phyloP scores from a whole-genome alignment of 345 rosid species.

The Linum tenue region DNA sequence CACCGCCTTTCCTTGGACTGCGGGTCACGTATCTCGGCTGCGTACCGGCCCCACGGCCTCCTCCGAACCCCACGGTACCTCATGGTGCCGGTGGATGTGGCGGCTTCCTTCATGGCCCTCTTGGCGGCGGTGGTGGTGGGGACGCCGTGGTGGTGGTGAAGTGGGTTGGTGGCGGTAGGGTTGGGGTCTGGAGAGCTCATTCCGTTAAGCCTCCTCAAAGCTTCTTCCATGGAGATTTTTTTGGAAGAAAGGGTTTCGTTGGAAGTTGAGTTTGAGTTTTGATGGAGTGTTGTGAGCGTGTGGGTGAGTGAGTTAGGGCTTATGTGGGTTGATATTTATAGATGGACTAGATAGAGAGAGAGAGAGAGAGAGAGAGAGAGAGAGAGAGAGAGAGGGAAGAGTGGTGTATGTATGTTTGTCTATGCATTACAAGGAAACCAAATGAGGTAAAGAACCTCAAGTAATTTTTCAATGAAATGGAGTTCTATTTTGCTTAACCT shows the following conservation, averaged over 20 bases:
- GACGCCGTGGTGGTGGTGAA: constrained; percentile 10
- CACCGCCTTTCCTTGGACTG: constrained; percentile 79
- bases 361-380: background rate
- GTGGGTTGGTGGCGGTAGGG: constrained; percentile 5
- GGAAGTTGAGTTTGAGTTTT: background rate
- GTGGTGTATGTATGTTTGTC: too few relatives aligned
- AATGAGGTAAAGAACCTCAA: too few relatives aligned
- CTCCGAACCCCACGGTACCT: constrained; percentile 95
- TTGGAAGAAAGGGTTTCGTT: background rate
- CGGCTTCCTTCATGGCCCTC: constrained; percentile 25
- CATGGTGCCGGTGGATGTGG: constrained; percentile 21
- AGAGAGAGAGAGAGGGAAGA: background rate
- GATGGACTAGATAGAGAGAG: background rate
- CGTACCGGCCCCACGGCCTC: constrained; percentile 97
- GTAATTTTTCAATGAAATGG: too few relatives aligned
- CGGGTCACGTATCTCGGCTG: constrained; percentile 96
- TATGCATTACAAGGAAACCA: too few relatives aligned
- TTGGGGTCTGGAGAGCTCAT: constrained; percentile 14
- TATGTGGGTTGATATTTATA: background rate
- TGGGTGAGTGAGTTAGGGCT: too few relatives aligned
- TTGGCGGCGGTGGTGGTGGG: constrained; percentile 23
- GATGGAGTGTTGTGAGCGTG: background rate
- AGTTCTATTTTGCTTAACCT: too few relatives aligned
- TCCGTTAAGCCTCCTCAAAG: constrained; percentile 39
- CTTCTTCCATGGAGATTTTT: constrained; percentile 45